Conservation (phyloP, 805 yeast species). For the Sugiyamaella americana region DNA sequence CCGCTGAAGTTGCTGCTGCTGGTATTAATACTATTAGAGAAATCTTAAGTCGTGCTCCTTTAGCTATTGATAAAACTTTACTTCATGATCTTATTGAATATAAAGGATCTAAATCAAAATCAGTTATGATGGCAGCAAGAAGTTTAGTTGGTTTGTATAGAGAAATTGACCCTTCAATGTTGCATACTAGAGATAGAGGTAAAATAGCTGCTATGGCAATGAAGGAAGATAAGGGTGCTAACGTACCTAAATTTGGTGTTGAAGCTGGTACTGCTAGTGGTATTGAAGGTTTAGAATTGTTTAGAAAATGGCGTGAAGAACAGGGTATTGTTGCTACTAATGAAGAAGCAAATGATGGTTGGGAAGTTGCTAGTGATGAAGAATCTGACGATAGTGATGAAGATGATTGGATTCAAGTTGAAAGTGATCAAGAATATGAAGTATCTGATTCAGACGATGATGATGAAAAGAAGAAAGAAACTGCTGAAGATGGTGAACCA, state of each 20-base stretch:
- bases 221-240: slow-evolving; percentile 52
- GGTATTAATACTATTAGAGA: slow-evolving; percentile 95
- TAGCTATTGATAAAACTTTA: slow-evolving; percentile 83
- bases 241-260: slow-evolving; percentile 52
- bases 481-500: slow-evolving; percentile 24
- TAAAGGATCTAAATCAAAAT: slow-evolving; percentile 87
- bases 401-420: slow-evolving; percentile 89
- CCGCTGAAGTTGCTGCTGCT: slow-evolving; percentile 96
- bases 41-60: slow-evolving; percentile 85
- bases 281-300: slow-evolving; percentile 85
- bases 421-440: slow-evolving; percentile 70
- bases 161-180: slow-evolving; percentile 95
- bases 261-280: slow-evolving; percentile 58
- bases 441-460: slow-evolving; percentile 42
- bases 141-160: slow-evolving; percentile 79
- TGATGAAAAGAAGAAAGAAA: slow-evolving; percentile 33
- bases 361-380: slow-evolving; percentile 47
- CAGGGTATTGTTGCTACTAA: slow-evolving; percentile 46
- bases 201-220: slow-evolving; percentile 81
- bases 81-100: slow-evolving; percentile 87
- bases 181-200: slow-evolving; percentile 85
- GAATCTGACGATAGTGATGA: slow-evolving; percentile 49
- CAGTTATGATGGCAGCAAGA: slow-evolving; percentile 92
- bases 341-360: slow-evolving; percentile 56
- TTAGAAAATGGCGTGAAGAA: slow-evolving; percentile 75